phyloP scores from a whole-genome alignment of 164 flowering plant species.

The Cinnamomum chago region DNA sequence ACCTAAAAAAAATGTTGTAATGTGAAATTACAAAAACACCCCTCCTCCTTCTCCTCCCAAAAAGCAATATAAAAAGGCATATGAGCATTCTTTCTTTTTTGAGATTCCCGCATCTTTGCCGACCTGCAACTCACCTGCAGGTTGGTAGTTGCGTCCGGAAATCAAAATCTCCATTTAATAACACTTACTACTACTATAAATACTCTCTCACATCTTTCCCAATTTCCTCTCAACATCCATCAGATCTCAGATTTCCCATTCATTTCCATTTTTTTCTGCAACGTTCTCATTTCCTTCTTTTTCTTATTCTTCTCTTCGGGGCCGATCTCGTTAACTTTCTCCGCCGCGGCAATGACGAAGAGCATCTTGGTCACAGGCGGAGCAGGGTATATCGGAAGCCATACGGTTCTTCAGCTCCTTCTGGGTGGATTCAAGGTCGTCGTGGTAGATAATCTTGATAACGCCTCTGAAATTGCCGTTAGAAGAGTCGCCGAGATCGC shows the following conservation, averaged over 20 bases:
- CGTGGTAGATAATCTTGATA: constrained; percentile 81
- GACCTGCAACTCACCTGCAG: neutral
- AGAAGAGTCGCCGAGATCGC: constrained; percentile 64
- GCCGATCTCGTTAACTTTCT: neutral
- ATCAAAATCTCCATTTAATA: neutral
- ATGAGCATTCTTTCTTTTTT: no score
- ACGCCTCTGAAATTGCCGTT: constrained; percentile 62
- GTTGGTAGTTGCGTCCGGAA: neutral
- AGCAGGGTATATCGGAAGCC: constrained; percentile 94
- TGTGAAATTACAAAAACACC: no score
- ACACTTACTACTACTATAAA: neutral
- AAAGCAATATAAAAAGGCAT: no score
- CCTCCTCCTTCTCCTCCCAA: no score
- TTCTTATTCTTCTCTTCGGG: no score
- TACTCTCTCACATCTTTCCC: neutral
- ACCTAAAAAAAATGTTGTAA: no score
- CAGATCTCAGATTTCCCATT: neutral
- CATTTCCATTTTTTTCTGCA: neutral
- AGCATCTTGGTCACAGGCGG: constrained; percentile 88
- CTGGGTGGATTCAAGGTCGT: constrained; percentile 61
- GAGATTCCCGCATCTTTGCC: no score
- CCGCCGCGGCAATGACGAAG: constrained; percentile 18
- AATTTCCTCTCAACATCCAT: no score
- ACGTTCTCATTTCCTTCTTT: neutral
- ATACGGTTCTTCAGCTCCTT: constrained; percentile 83